phyloP scores from a whole-genome alignment of 83 land plant species.

The Picea mariana region DNA sequence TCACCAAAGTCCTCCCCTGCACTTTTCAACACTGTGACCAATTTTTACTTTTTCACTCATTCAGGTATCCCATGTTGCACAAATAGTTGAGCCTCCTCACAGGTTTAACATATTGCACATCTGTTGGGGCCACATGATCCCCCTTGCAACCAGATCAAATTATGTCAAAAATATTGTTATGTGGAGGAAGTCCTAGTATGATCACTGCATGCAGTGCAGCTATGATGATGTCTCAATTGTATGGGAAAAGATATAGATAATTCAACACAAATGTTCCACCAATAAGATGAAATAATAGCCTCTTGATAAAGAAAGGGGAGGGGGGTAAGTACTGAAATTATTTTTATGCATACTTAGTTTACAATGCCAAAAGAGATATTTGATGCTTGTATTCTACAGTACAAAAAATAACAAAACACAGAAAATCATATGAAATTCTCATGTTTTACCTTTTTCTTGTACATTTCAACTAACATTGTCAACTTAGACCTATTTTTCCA shows the following conservation, averaged over 20 bases:
- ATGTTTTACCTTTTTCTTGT: constrained; percentile 51
- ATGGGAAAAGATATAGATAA: constrained; percentile 3
- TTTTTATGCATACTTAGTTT: no score
- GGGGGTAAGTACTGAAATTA: neutral
- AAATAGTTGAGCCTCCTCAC: no score
- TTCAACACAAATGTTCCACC: constrained; percentile 19
- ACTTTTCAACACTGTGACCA: no score
- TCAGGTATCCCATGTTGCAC: no score
- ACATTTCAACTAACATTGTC: constrained; percentile 75
- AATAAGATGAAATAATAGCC: constrained; percentile 18
- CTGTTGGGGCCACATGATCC: no score
- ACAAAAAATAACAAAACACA: neutral
- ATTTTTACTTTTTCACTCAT: no score
- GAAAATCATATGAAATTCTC: neutral
- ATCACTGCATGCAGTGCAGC: neutral
- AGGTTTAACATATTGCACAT: no score
- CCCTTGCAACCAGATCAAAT: no score
- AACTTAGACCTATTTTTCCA: constrained; percentile 87
- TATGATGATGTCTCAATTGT: neutral
- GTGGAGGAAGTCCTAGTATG: neutral
- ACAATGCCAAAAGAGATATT: constrained; percentile 14
- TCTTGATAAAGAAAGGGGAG: constrained; percentile 24
- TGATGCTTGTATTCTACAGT: neutral
- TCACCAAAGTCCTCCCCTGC: no score
- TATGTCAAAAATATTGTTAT: no score